phyloP scores from a whole-genome alignment of 2,329 filamentous ascomycete genomes.

The Botryotinia calthae region DNA sequence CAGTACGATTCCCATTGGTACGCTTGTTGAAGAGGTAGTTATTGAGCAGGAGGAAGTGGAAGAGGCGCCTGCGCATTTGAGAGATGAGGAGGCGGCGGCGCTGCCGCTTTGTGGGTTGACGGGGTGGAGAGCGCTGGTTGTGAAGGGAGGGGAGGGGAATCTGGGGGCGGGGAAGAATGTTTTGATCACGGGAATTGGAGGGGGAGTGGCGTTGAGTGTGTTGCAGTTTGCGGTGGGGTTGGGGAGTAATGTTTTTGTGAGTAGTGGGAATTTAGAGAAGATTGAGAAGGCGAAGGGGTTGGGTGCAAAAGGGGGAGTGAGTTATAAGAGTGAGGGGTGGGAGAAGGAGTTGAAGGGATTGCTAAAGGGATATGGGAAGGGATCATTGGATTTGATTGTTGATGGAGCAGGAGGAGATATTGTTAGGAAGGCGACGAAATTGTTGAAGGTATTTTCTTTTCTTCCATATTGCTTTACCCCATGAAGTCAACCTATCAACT shows the following conservation, averaged over 20 bases:
- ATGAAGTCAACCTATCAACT: not conserved
- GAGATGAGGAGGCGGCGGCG: constrained; percentile 72
- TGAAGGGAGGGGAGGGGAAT: constrained; percentile 64
- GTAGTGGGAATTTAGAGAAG: constrained; percentile 62
- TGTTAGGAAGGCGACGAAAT: constrained; percentile 61
- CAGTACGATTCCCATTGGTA: constrained; percentile 62
- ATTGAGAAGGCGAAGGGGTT: constrained; percentile 67
- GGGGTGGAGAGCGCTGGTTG: constrained; percentile 80
- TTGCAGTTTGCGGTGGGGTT: constrained; percentile 74
- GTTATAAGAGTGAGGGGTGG: constrained; percentile 77
- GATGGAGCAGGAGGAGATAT: constrained; percentile 90
- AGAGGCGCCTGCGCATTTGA: constrained; percentile 69
- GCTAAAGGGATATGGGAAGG: constrained; percentile 59
- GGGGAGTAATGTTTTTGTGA: constrained; percentile 46
- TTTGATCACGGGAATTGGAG: constrained; percentile 86
- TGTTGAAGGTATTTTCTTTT: constrained; percentile 60
- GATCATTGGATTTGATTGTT: constrained; percentile 76
- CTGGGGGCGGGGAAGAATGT: constrained; percentile 67
- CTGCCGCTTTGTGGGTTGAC: constrained; percentile 73
- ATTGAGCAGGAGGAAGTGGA: constrained; percentile 74
- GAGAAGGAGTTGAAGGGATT: constrained; percentile 67
- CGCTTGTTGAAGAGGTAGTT: constrained; percentile 69
- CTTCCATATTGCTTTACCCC: not conserved
- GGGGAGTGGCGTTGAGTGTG: constrained; percentile 81
- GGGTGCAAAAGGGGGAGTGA: constrained; percentile 79